phyloP scores from a whole-genome alignment of 106 monocot genomes.

The Apostasia shenzhenica region DNA sequence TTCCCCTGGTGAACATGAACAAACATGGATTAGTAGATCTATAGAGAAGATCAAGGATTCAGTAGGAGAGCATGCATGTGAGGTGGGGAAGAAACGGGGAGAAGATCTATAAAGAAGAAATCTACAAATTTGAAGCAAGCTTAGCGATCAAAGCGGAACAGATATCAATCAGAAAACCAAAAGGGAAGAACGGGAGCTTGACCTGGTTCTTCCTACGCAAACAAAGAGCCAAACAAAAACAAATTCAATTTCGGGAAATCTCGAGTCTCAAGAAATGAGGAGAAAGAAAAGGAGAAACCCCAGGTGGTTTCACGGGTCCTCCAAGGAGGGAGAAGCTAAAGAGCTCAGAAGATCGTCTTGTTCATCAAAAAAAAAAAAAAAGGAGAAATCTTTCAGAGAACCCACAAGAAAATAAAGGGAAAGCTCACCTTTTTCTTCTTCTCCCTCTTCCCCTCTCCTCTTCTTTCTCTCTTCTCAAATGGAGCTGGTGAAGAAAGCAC shows the following conservation, averaged over 20 bases:
- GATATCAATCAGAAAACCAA: too few species aligned
- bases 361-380: constrained; percentile 10
- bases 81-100: background rate
- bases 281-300: background rate
- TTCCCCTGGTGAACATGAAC: background rate
- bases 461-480: constrained; percentile 8
- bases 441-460: constrained; percentile 5
- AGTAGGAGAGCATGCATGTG: background rate
- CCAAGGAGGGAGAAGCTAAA: background rate
- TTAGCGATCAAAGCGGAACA: too few species aligned
- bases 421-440: background rate
- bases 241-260: background rate
- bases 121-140: too few species aligned
- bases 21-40: constrained; percentile 3
- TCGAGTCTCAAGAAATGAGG: background rate
- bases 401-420: background rate
- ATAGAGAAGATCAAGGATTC: background rate
- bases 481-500: too few species aligned
- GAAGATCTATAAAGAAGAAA: too few species aligned
- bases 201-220: background rate
- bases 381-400: constrained; percentile 1
- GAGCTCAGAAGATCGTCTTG: background rate
- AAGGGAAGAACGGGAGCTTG: background rate
- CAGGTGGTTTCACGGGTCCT: constrained; percentile 5
- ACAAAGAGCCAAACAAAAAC: background rate